These are phyloP conservation scores for Amoebophrya sp. DNA, from an alignment of 169 alveolate genomes.

Conservation along the genomic window DNA sequence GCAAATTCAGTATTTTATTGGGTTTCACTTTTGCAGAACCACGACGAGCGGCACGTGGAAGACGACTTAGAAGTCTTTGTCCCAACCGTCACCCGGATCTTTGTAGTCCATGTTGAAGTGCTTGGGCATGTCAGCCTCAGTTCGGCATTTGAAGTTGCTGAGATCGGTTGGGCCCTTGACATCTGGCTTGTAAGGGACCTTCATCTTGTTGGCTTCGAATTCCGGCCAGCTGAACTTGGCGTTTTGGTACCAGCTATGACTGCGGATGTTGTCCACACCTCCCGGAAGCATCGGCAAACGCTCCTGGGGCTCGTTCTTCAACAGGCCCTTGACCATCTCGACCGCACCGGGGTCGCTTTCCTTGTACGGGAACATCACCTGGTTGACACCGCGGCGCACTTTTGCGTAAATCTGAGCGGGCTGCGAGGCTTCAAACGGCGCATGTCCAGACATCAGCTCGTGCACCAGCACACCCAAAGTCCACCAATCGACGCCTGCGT, in stretches of 20 bases:
- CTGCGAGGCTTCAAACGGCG: background rate
- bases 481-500: slow-evolving; percentile 21
- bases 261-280: background rate
- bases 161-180: background rate
- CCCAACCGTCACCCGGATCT: slow-evolving; percentile 19
- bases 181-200: background rate
- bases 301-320: background rate
- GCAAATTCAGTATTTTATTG: too few relatives aligned
- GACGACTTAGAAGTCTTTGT: background rate
- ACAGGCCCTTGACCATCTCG: background rate
- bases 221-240: background rate
- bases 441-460: slow-evolving; percentile 17
- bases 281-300: slow-evolving; percentile 8
- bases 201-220: background rate
- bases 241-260: background rate
- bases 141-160: slow-evolving; percentile 9
- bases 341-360: background rate
- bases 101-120: background rate
- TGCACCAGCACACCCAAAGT: background rate
- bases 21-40: too few relatives aligned
- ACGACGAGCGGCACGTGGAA: too few relatives aligned
- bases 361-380: background rate
- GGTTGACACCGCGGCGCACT: background rate
- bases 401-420: slow-evolving; percentile 1
- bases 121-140: slow-evolving; percentile 1